A percentile compares a stretch with the other conserved stretches of the same genome.
These are phyloP conservation scores for Lactarius hatsudake DNA, from an alignment of 768 basidiomycete species.

Conservation along the genomic window DNA sequence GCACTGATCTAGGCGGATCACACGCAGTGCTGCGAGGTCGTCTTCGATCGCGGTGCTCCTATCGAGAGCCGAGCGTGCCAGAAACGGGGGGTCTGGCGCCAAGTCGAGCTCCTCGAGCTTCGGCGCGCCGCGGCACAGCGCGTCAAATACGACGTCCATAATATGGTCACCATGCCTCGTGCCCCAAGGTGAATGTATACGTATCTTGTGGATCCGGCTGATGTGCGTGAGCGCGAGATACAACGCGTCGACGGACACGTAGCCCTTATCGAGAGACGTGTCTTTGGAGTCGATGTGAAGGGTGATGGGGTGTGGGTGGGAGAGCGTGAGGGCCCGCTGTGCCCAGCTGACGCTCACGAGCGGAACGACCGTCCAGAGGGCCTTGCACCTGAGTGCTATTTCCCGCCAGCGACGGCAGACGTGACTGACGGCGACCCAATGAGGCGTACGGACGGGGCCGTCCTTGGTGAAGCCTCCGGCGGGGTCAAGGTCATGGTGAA, in stretches of 20 bases:
- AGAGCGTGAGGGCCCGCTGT: slow-evolving; percentile 17
- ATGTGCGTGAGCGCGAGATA: slow-evolving; percentile 7
- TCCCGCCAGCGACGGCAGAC: slow-evolving; percentile 24
- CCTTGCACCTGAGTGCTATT: slow-evolving; percentile 18
- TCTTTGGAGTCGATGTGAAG: slow-evolving; percentile 19
- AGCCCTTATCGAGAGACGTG: slow-evolving; percentile 19
- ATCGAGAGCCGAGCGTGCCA: slow-evolving; percentile 1
- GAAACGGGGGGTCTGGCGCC: slow-evolving; percentile 6
- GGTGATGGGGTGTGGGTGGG: slow-evolving; percentile 14
- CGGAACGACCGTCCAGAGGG: slow-evolving; percentile 20
- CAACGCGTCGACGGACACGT: slow-evolving; percentile 16
- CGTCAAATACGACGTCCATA: slow-evolving; percentile 13
- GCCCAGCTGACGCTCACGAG: slow-evolving; percentile 20
- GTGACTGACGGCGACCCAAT: slow-evolving; percentile 25
- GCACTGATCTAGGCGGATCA: slow-evolving; percentile 10
- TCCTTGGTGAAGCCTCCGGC: slow-evolving; percentile 9
- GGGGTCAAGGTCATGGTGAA: slow-evolving; percentile 18
- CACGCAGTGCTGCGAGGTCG: slow-evolving; percentile 2
- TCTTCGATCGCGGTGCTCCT: neutral
- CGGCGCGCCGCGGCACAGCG: slow-evolving; percentile 3
- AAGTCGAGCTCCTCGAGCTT: slow-evolving; percentile 22
- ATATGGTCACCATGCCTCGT: slow-evolving; percentile 19
- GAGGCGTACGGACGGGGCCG: slow-evolving; percentile 23
- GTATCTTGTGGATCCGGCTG: slow-evolving; percentile 11
- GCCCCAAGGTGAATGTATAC: slow-evolving; percentile 19